A percentile compares a stretch with the other conserved stretches of the same genome.
Conservation (phyloP, 2,329 filamentous ascomycete species). For the Harringtonia lauricola region DNA sequence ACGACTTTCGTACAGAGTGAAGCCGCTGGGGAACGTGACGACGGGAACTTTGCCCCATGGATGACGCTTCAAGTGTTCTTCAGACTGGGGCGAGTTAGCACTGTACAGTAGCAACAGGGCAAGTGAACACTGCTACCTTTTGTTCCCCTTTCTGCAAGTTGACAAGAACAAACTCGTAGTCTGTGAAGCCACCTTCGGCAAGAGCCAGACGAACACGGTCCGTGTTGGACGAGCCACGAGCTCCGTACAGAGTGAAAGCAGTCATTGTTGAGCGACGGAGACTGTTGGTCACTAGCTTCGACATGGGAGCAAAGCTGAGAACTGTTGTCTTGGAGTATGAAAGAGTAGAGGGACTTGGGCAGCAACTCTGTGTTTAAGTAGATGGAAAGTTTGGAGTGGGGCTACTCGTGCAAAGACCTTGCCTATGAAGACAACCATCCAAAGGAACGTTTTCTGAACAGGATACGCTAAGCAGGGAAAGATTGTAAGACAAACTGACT, state of each 20-base stretch:
- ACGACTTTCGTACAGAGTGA: conserved; percentile 34
- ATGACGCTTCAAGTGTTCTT: conserved; percentile 25
- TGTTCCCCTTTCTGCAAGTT: conserved; percentile 29
- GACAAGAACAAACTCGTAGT: conserved; percentile 27
- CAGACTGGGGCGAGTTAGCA: conserved; percentile 21
- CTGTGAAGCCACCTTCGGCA: conserved; percentile 30
- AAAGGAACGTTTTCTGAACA: no score
- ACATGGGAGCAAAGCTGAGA: no score
- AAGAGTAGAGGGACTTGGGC: neutral
- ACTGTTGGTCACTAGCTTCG: neutral
- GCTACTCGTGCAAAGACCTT: no score
- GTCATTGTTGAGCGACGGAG: conserved; percentile 22
- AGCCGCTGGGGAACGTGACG: conserved; percentile 26
- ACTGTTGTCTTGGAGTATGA: no score
- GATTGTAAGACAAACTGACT: no score
- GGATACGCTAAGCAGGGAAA: no score
- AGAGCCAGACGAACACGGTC: conserved; percentile 31
- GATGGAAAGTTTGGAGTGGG: no score
- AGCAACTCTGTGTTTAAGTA: neutral
- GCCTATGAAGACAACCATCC: no score
- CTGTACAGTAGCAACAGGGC: conserved; percentile 1
- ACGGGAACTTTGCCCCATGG: conserved; percentile 30
- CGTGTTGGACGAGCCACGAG: conserved; percentile 28
- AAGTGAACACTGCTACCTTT: conserved; percentile 21
- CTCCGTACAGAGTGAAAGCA: conserved; percentile 29